Base-by-base conservation (phyloP, 345 rosid species). In the Luvunga scandens region DNA sequence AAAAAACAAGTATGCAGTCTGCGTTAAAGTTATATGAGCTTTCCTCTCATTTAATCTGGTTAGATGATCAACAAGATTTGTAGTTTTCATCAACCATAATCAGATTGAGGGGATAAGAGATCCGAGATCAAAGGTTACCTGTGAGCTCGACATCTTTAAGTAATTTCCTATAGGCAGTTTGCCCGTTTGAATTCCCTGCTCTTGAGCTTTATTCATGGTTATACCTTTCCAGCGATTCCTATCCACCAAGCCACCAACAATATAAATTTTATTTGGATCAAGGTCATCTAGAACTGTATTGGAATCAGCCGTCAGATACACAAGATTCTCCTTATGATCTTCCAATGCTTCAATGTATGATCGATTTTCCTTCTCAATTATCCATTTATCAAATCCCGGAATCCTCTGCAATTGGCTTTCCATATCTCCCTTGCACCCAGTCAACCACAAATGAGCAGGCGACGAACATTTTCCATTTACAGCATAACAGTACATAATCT, bases 401-500 rank as follows among this genome's bases (percentile, higher is more conserved):
- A 92, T 84, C 85, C 81, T 92, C 53, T 82, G 88, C 86, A 96
- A 82, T 70, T 92, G 94, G 81, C 76, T 81, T 66, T 81, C 91
- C 89, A 94, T 87, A 73, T 90, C 90, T 61, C 94, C 95, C 8
- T 66, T 69, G 76, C 91, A 90, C 39, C 98, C 98, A 7, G 98
- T 96, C 77, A 96, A 85, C 99, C 98, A 94, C 55, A 94, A 87
- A 81, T 86, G 97, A 75, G 90, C 82, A 10, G 98, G 99, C 6
- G 72, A 57, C 9, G 79, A 48, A 71, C 88, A 86, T 81, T 87
- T 91, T 69, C 97, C 90, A 76, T 94, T 96, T 72, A 89, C 91
- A 7, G 98, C 97, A 80, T 96, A 96, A 75, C 99, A 94, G 79
- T 91, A 93, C 95, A 92, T 94, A 53, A 96, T 86, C 99, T 92